Evolutionary conservation across 805 yeast species (phyloP).

Genomic region (Starmerella lactis-condensi): DNA sequence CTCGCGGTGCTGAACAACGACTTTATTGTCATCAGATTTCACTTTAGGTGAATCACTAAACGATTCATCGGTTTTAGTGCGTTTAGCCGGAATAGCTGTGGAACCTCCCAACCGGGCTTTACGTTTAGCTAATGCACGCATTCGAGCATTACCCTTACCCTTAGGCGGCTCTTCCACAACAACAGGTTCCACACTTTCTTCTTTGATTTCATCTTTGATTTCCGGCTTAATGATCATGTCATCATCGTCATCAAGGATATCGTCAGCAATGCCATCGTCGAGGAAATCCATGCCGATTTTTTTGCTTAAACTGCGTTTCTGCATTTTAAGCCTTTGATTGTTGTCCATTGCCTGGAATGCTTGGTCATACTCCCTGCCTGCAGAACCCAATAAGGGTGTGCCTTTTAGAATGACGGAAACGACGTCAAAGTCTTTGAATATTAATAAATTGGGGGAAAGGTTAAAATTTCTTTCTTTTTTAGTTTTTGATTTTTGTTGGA

Average conservation of each 20-base stretch:
- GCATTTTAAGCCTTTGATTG: constrained; percentile 33
- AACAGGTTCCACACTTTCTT: constrained; percentile 5
- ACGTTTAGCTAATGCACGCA: constrained; percentile 87
- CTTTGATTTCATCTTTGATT: constrained; percentile 9
- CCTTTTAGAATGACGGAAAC: constrained; percentile 25
- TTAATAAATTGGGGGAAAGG: constrained; percentile 13
- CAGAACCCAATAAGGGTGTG: constrained; percentile 41
- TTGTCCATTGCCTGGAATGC: constrained; percentile 26
- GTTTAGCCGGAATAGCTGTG: constrained; percentile 15
- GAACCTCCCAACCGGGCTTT: constrained; percentile 43
- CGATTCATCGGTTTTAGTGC: no score
- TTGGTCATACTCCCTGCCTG: constrained; percentile 32
- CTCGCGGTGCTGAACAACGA: constrained; percentile 67
- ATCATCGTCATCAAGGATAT: constrained; percentile 21
- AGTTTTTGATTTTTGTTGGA: constrained; percentile 12
- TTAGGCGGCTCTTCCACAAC: constrained; percentile 5
- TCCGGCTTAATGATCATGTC: constrained; percentile 3
- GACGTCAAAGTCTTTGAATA: constrained; percentile 24
- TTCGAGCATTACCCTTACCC: constrained; percentile 32
- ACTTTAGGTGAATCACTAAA: neutral
- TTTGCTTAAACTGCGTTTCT: constrained; percentile 28
- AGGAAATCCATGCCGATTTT: constrained; percentile 29
- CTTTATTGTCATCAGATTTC: constrained; percentile 32
- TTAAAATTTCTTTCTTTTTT: constrained; percentile 1
- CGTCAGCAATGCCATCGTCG: constrained; percentile 21